Base-by-base conservation (phyloP, 2,329 filamentous ascomycete species). In the Tolypocladium pustulatum region DNA sequence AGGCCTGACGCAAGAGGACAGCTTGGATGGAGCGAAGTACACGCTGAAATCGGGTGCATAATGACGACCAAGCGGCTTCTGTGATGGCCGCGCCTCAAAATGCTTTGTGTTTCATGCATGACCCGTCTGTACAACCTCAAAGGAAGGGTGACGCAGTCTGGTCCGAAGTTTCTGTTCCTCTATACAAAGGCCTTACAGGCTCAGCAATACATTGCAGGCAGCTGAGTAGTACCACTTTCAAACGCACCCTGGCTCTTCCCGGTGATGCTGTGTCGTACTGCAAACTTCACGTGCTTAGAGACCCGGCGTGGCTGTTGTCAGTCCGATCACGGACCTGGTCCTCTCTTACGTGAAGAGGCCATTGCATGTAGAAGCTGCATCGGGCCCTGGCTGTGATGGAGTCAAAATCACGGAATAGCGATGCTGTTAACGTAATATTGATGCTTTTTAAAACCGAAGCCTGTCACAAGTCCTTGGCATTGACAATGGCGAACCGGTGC, bases 291-390 rank as follows among this genome's bases (percentile, higher is more conserved):
- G 15, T 51, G 46, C 46, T 8, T 27, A 30, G 4, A 25, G 13
- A 15, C 15, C 25, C 13, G 27, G 27, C 46, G 13, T 22, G 27
- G 15, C 27, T 1, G 15, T 17, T 6, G 7, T 32, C 17, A n/a
- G 30, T 34, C 55, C 55, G 54, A 55, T 55, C 17, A 32, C 54
- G 54, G 54, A 55, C 54, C 37, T 55, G 36, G 25, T n/a, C 51
- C 49, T 3, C n/a, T 59, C 59, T 55, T 55, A 61, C 54, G 49
- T 56, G 49, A 49, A 12, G 20, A 20, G 57, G 54, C 40, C 40
- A 22, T 22, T n/a, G 30, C 53, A 38, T 37, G 54, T n/a, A 32
- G 32, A 8, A 32, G 27, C 46, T 8, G 46, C 22, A n/a, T 51
- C 27, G 6, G 4, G 12, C 13, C 22, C 30, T 10, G 3, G 15